Percentiles rank a stretch among this genome's conserved stretches.
These are phyloP conservation scores for Ogataea trehalophila DNA, from an alignment of 805 yeast species.

Conservation along the genomic window DNA sequence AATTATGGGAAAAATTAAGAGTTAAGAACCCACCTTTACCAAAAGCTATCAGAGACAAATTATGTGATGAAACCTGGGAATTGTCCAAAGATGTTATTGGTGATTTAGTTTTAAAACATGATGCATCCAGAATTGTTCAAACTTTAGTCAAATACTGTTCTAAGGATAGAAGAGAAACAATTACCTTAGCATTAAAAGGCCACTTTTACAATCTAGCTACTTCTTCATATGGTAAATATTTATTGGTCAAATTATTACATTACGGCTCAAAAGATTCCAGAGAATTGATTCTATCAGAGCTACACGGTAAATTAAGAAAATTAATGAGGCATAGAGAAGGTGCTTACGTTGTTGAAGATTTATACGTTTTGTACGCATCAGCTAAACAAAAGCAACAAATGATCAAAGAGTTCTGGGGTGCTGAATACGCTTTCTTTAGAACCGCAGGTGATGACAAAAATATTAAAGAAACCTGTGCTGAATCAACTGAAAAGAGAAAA, in stretches of 20 bases:
- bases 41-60: conserved; percentile 66
- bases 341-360: conserved; percentile 94
- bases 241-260: conserved; percentile 82
- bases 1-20: conserved; percentile 86
- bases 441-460: conserved; percentile 62
- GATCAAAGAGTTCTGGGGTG: conserved; percentile 95
- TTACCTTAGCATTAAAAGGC: conserved; percentile 68
- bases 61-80: conserved; percentile 82
- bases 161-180: conserved; percentile 69
- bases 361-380: conserved; percentile 78
- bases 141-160: conserved; percentile 83
- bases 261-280: conserved; percentile 85
- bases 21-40: conserved; percentile 80
- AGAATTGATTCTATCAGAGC: conserved; percentile 68
- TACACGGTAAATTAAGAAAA: conserved; percentile 87
- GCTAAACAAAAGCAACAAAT: conserved; percentile 83
- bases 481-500: conserved; percentile 72
- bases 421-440: conserved; percentile 87
- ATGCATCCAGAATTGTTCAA: conserved; percentile 94
- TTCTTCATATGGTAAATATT: conserved; percentile 88
- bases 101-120: conserved; percentile 91
- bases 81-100: conserved; percentile 69
- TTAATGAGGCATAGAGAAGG: conserved; percentile 97
- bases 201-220: conserved; percentile 79
- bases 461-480: conserved; percentile 61